Evolutionary conservation across 78 protist genomes (phyloP), one percentile per base, ranked within the genome.

Genomic region (Anaeramoeba flamelloides): DNA sequence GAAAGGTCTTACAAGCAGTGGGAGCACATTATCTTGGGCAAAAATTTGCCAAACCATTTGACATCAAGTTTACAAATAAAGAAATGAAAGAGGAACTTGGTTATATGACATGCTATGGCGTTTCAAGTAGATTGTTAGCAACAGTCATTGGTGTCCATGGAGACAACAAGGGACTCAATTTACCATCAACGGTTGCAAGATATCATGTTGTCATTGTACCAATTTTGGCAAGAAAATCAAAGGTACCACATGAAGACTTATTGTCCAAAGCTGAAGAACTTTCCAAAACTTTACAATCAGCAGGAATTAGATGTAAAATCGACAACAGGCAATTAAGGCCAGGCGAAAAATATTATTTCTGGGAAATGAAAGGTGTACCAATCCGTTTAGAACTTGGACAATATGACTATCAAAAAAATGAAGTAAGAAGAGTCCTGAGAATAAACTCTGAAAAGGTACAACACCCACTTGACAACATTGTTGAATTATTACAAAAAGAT

Each of bases 71-170:
- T 78, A 22, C 2, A 8, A 34, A 31, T 77, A 79, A 75, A 39
- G 77, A 81, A 31, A 32, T 77, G 34, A 38, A 3, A n/a, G 4
- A 4, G 31, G 38, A 80, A 75, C 36, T n/a, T 34, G 81, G 85
- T 39, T 77, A 40, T 30, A 86, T 86, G 85, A 86, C 83, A 12
- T 86, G 88, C 41, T 81, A 39, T 74, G 88, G 86, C 80, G 77
- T 86, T 77, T 86, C 88, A 53, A 83, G 87, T 0, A 81, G 90
- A 32, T 81, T 87, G 22, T 3, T 87, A 2, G 90, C 87, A 36
- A 80, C 87, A 0, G 64, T 74, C n/a, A 39, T 87, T 36, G 78
- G 80, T 80, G 1, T 76, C 32, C 84, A 87, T 78, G 83, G 85
- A 31, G 90, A 87, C 77, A 38, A 81, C 3, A 40, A 81, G 36